Base-by-base conservation (phyloP, 495 filamentous ascomycete species). In the Aspergillus steynii region DNA sequence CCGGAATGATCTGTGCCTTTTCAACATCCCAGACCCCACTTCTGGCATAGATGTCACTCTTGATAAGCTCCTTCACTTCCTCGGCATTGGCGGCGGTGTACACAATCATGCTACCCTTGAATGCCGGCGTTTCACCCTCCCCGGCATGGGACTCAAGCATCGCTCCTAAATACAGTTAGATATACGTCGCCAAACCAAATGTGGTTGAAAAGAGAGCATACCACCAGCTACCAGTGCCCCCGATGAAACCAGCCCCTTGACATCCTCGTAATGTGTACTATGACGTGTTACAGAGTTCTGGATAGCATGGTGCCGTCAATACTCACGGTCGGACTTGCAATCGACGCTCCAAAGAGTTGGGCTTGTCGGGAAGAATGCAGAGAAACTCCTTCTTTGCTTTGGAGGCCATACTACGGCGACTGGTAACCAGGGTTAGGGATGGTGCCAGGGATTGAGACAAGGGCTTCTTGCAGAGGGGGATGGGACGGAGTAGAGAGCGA, bases 21-120 rank as follows among this genome's bases (percentile, higher is more conserved):
- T 87, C 83, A 62, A 86, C 78, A 80, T 96, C 90, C 92, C 92
- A 96, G 5, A 96, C 89, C 5, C 83, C 86, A n/a, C 65, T 73
- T 57, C 69, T 77, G 29, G 79, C 79, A 65, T 95, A 95, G 1
- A 90, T 74, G 67, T 96, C 91, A 28, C 84, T 75, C 65, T 82
- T 82, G 56, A 96, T 68, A 4, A 78, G 66, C 65, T 86, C 76
- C 14, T 87, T 65, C 0, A 93, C 82, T 65, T 90, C 88, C 56
- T 92, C 91, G 62, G 80, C 84, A 25, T 78, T 83, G 29, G 81
- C 77, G 14, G 84, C 91, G 3, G 76, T 63, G 15, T 83, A 75
- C 29, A 93, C 71, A 63, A 95, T 68, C 14, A 84, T 80, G 70
- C 82, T 87, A 28, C 91, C 91, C 53, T 78, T 76, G 66, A 91